Conservation (phyloP, 495 filamentous ascomycete species). For the Neurospora sp. region DNA sequence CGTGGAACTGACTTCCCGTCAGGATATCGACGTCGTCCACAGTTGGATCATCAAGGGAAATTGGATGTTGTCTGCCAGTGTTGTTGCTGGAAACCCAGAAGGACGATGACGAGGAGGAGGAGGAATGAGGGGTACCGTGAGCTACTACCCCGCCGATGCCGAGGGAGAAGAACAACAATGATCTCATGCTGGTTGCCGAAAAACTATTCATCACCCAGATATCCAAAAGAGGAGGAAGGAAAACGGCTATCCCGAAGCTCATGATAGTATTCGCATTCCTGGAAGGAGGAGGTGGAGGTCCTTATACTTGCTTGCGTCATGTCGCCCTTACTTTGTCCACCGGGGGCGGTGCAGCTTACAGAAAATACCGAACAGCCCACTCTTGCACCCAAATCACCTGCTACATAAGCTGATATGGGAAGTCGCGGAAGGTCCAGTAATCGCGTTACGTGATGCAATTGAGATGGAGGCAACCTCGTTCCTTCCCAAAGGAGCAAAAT, state of each 20-base stretch:
- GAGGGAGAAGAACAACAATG: not conserved
- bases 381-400: not conserved
- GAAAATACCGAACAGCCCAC: too few species aligned
- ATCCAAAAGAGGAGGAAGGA: not conserved
- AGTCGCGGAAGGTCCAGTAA: not conserved
- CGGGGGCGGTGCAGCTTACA: too few species aligned
- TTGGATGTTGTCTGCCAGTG: not conserved
- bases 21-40: not conserved
- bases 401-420: not conserved
- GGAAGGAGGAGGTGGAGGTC: not conserved
- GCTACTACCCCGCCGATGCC: not conserved
- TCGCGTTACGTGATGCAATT: not conserved
- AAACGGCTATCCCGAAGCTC: not conserved
- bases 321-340: too few species aligned
- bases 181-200: not conserved
- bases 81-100: not conserved
- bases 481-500: not conserved
- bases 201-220: not conserved
- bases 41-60: not conserved
- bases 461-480: not conserved
- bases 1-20: slow-evolving; percentile 15
- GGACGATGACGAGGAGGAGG: not conserved
- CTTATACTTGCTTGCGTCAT: not conserved
- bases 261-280: not conserved
- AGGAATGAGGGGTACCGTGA: not conserved